These are phyloP conservation scores for Spirogloea muscicola DNA, from an alignment of 139 green algal species.

Conservation along the genomic window DNA sequence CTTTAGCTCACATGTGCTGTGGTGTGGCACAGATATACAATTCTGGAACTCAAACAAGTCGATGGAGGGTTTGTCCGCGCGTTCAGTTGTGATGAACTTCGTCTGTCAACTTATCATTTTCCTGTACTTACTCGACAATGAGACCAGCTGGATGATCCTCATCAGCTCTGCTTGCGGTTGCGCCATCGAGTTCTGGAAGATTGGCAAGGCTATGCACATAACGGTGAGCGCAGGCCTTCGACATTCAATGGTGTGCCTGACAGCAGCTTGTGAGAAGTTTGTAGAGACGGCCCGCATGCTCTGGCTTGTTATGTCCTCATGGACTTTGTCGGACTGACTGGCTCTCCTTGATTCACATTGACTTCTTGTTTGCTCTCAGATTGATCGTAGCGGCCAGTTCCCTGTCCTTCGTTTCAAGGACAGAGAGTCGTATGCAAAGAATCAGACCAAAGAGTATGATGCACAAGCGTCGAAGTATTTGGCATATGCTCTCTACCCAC, in stretches of 20 bases:
- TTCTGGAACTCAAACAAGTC: slow-evolving; percentile 97
- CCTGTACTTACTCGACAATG: slow-evolving; percentile 96
- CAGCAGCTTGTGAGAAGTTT: neutral
- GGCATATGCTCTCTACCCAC: slow-evolving; percentile 83
- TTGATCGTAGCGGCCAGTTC: slow-evolving; percentile 28
- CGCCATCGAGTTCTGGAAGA: slow-evolving; percentile 97
- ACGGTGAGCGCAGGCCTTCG: slow-evolving; percentile 52
- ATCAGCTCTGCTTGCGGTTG: slow-evolving; percentile 69
- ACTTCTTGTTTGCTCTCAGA: no score
- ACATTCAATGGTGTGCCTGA: neutral
- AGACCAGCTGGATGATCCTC: slow-evolving; percentile 89
- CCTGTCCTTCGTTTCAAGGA: slow-evolving; percentile 47
- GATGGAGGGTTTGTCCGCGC: slow-evolving; percentile 81
- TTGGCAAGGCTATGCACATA: slow-evolving; percentile 93
- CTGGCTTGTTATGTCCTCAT: no score
- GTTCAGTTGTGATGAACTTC: slow-evolving; percentile 86
- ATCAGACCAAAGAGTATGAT: slow-evolving; percentile 68
- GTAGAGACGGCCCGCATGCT: neutral
- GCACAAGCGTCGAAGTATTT: slow-evolving; percentile 74
- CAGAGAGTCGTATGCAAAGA: slow-evolving; percentile 67
- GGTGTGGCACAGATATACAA: slow-evolving; percentile 80
- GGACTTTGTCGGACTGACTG: no score
- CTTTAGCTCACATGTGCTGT: no score
- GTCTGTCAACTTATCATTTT: slow-evolving; percentile 87
- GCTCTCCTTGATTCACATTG: no score